Conservation (phyloP, 2,329 filamentous ascomycete species). For the Botrytis sinoallii region DNA sequence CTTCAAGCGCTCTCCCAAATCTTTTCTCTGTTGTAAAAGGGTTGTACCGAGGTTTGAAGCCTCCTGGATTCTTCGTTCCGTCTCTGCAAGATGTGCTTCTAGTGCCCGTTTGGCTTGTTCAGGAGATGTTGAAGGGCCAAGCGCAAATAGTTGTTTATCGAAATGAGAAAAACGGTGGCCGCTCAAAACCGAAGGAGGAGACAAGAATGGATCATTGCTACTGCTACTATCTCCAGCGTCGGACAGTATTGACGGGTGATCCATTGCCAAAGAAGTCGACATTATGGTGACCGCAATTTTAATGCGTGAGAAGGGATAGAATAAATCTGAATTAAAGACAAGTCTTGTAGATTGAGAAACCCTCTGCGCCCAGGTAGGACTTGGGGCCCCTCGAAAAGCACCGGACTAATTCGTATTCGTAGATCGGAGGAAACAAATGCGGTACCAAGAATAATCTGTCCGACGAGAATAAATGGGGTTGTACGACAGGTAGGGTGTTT, state of each 20-base stretch:
- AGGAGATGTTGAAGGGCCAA: constrained; percentile 75
- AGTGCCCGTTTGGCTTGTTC: constrained; percentile 84
- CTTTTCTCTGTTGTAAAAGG: constrained; percentile 80
- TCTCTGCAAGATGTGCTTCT: constrained; percentile 88
- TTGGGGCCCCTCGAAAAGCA: constrained; percentile 9
- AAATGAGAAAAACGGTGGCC: constrained; percentile 82
- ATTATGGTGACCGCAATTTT: constrained; percentile 37
- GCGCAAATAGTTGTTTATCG: constrained; percentile 73
- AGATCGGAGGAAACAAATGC: constrained; percentile 17
- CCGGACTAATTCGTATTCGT: constrained; percentile 12
- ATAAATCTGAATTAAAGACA: constrained; percentile 4
- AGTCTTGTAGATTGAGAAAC: constrained; percentile 16
- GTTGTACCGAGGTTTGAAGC: constrained; percentile 85
- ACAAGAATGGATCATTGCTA: constrained; percentile 55
- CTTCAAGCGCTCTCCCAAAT: constrained; percentile 75
- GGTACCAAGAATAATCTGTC: constrained; percentile 5
- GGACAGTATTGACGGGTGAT: constrained; percentile 31
- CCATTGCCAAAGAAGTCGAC: constrained; percentile 32
- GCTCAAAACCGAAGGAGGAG: constrained; percentile 47
- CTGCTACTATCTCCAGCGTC: constrained; percentile 25
- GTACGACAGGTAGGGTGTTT: neutral
- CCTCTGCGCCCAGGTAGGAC: constrained; percentile 19
- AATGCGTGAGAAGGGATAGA: constrained; percentile 3
- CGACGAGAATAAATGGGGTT: neutral
- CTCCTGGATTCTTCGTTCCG: constrained; percentile 85